Percentiles rank a stretch among this genome's conserved stretches.
Evolutionary conservation across 2,329 filamentous ascomycete genomes (phyloP).

Genomic region (Microdochium paspali): DNA sequence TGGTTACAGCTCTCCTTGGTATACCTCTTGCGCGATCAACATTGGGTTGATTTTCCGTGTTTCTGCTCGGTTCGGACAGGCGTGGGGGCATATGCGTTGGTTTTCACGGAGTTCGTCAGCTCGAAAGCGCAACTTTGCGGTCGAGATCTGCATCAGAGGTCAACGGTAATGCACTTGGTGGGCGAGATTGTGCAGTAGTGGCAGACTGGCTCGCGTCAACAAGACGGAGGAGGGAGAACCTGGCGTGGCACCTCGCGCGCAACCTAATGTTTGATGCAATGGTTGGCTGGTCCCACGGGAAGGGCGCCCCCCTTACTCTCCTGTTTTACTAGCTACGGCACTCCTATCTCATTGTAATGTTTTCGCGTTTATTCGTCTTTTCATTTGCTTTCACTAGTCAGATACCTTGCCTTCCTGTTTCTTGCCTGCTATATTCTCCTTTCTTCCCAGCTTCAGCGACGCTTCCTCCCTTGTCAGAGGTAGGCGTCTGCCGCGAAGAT

Average conservation of each 20-base stretch:
- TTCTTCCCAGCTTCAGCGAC: too few relatives aligned
- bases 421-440: conserved; percentile 5
- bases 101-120: conserved; percentile 14
- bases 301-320: conserved; percentile 30
- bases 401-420: conserved; percentile 44
- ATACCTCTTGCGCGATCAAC: conserved; percentile 23
- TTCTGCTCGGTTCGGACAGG: conserved; percentile 18
- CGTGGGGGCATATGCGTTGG: conserved; percentile 17
- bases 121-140: conserved; percentile 14
- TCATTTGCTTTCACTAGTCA: conserved; percentile 23
- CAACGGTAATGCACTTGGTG: conserved; percentile 19
- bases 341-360: conserved; percentile 29
- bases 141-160: conserved; percentile 23
- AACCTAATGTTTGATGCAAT: conserved; percentile 25
- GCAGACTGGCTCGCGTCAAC: conserved; percentile 19
- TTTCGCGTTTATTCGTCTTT: conserved; percentile 13
- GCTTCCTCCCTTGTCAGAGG: too few relatives aligned
- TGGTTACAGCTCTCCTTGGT: conserved; percentile 28
- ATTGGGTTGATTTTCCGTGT: conserved; percentile 20
- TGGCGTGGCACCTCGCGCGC: conserved; percentile 11
- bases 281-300: conserved; percentile 25
- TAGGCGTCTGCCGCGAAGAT: too few relatives aligned
- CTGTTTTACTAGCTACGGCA: conserved; percentile 38
- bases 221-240: conserved; percentile 15
- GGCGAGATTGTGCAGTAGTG: conserved; percentile 10